phyloP scores from a whole-genome alignment of 257 asterid species.

The Solanum medicagineum region DNA sequence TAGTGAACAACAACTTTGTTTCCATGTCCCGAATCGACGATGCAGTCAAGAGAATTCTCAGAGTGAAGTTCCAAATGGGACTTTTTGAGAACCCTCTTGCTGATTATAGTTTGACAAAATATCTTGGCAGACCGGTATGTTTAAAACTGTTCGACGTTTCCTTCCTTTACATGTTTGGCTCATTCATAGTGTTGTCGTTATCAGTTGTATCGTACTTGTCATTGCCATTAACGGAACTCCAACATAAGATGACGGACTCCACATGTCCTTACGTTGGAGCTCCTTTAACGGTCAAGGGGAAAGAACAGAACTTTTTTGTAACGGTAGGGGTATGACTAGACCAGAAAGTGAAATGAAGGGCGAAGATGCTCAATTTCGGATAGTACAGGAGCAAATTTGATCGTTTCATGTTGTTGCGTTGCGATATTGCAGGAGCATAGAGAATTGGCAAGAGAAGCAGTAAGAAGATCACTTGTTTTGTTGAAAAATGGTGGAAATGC shows the following conservation, averaged over 20 bases:
- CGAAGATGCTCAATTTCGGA: not conserved
- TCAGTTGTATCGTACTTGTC: not conserved
- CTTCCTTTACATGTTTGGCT: not conserved
- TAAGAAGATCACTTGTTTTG: conserved; percentile 2
- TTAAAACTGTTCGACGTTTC: not conserved
- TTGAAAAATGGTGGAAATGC: conserved; percentile 6
- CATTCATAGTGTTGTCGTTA: not conserved
- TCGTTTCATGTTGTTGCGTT: not conserved
- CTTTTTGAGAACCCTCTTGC: conserved; percentile 9
- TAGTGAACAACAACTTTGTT: conserved; percentile 3
- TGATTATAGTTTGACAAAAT: conserved; percentile 1
- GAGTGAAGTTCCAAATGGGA: conserved; percentile 9
- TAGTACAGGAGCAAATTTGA: not conserved
- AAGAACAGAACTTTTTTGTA: not conserved
- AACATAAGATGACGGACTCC: not conserved
- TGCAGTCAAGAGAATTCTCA: conserved; percentile 6
- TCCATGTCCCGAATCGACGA: conserved; percentile 1
- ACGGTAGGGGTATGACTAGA: not conserved
- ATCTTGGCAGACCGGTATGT: not conserved
- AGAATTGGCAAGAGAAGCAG: conserved; percentile 8
- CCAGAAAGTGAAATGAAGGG: not conserved
- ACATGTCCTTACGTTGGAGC: not conserved
- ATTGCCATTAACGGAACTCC: not conserved
- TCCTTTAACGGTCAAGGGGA: not conserved
- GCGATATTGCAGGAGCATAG: not conserved